Conservation (phyloP, 495 filamentous ascomycete species). For the Choiromyces venosus region DNA sequence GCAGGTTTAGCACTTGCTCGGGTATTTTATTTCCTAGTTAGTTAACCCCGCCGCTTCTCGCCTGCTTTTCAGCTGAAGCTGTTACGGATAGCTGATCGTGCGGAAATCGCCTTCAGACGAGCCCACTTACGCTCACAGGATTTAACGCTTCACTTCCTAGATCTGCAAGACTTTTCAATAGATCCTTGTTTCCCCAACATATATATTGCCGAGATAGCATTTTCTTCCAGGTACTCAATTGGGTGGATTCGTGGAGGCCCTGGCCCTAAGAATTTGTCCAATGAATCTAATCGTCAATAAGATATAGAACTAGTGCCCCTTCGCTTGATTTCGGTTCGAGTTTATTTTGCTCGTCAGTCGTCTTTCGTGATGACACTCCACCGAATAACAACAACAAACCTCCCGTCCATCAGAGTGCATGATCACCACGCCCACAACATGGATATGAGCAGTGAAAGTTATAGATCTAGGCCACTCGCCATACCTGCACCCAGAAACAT, state of each 20-base stretch:
- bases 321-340: conserved; percentile 28
- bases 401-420: conserved; percentile 40
- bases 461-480: conserved; percentile 41
- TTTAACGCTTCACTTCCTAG: conserved; percentile 19
- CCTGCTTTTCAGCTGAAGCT: conserved; percentile 42
- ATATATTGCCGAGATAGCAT: conserved; percentile 26
- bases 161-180: conserved; percentile 17
- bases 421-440: conserved; percentile 33
- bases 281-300: conserved; percentile 38
- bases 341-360: conserved; percentile 10
- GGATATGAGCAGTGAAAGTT: conserved; percentile 32
- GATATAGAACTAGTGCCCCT: conserved; percentile 35
- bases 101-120: conserved; percentile 35
- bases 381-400: conserved; percentile 38
- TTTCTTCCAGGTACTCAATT: conserved; percentile 34
- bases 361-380: conserved; percentile 39
- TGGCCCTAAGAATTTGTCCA: conserved; percentile 27
- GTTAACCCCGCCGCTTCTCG: conserved; percentile 28
- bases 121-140: conserved; percentile 30
- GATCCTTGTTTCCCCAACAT: conserved; percentile 33
- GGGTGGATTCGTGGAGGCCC: conserved; percentile 7
- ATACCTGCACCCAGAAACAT: conserved; percentile 38
- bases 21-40: conserved; percentile 42
- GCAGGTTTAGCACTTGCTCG: conserved; percentile 40
- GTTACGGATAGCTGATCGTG: conserved; percentile 36